These are phyloP conservation scores for Ustanciosporium gigantosporum DNA, from an alignment of 1,284 basidiomycete species.

Conservation along the genomic window DNA sequence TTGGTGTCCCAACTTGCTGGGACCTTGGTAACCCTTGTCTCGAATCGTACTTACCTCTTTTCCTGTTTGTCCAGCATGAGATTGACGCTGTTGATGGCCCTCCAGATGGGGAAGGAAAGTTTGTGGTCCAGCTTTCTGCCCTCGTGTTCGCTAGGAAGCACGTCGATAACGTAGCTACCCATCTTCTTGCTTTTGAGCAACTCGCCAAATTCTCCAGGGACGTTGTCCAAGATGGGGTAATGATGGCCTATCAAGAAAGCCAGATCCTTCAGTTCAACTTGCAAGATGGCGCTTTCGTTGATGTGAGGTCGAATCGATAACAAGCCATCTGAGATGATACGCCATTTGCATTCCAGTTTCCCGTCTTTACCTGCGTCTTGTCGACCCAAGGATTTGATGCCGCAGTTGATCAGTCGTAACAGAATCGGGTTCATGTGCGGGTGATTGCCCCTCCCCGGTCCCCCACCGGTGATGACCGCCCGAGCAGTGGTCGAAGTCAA, in stretches of 20 bases:
- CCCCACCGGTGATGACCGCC: constrained; percentile 76
- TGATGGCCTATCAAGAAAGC: constrained; percentile 65
- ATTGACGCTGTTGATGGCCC: constrained; percentile 54
- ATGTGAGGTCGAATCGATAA: constrained; percentile 80
- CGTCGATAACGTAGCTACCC: constrained; percentile 53
- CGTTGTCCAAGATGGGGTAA: constrained; percentile 49
- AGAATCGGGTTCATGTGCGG: constrained; percentile 69
- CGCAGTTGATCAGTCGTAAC: constrained; percentile 84
- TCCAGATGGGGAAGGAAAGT: constrained; percentile 55
- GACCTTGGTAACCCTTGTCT: too few species aligned
- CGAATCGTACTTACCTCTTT: constrained; percentile 44
- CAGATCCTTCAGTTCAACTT: constrained; percentile 69
- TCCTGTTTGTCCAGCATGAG: constrained; percentile 61
- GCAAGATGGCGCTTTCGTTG: constrained; percentile 69
- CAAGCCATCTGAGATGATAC: constrained; percentile 82
- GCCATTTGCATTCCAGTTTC: constrained; percentile 66
- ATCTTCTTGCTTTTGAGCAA: constrained; percentile 40
- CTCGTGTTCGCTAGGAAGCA: constrained; percentile 45
- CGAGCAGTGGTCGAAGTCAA: constrained; percentile 80
- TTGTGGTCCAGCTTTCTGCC: constrained; percentile 38
- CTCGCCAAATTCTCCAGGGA: constrained; percentile 44
- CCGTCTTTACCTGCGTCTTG: constrained; percentile 65
- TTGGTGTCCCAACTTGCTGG: too few species aligned
- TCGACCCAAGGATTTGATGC: constrained; percentile 74
- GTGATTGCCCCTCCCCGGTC: constrained; percentile 45